Base-by-base conservation (phyloP, 2,329 filamentous ascomycete genomes). In the Hirsutella rhossiliensis region DNA sequence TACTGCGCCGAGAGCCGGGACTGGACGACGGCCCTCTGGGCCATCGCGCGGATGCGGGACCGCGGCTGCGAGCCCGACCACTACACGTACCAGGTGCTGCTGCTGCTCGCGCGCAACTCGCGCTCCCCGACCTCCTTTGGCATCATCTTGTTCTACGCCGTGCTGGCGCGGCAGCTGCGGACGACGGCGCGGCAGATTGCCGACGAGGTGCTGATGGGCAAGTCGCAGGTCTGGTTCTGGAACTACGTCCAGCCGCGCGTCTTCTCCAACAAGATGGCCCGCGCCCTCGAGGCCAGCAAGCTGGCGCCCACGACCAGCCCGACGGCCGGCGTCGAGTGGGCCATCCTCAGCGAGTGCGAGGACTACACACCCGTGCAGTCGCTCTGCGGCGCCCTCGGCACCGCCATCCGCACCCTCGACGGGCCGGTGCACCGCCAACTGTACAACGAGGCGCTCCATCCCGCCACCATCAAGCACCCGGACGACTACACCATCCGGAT, bases 31-130 rank as follows among this genome's bases (percentile, higher is more conserved):
- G 58, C 58, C n/a, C 44, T 60, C 3, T 61, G 59, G 55, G 56
- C 56, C 2, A 50, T 63, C 11, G 46, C 53, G 20, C 52, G 50
- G 15, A 48, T 56, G 13, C 45, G 52, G 27, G 43, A 56, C 23
- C 40, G 48, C 4, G 43, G 48, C 11, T 49, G 51, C 38, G 44
- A 53, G 20, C 58, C 59, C 11, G 54, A 65, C 45, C 42, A 49
- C 5, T 38, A 54, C 13, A 63, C 62, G 1, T 70, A 66, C 50
- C 48, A 59, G 31, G 48, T 57, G 12, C 61, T 74, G 40, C 62
- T 68, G 45, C 47, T 54, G 7, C 53, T 69, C 20, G 62, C 64
- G 13, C 56, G 62, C 48, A 47, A 43, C 17, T 48, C 57, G 3
- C 57, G 56, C 34, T 56, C 62, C 18, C 51, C 58, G 11, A 50